Evolutionary conservation across 805 yeast species (phyloP).

Genomic region (Limtongia smithiae): DNA sequence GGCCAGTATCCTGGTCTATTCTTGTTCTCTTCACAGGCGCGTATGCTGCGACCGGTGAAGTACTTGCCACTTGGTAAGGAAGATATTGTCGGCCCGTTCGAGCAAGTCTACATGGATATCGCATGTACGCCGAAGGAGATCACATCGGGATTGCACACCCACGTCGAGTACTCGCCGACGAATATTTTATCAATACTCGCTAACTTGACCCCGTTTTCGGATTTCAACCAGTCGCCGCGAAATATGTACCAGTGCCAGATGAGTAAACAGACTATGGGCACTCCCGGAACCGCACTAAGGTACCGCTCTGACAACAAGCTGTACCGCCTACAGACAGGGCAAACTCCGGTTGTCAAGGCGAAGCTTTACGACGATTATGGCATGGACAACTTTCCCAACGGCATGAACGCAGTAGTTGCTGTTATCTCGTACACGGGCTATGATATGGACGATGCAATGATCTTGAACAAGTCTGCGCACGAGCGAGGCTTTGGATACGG

Average conservation of each 20-base stretch:
- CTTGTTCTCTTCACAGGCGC: conserved; percentile 84
- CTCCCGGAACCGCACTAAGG: conserved; percentile 92
- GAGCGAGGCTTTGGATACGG: conserved; percentile 98
- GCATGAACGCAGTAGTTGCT: conserved; percentile 97
- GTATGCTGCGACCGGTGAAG: conserved; percentile 95
- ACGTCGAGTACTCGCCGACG: conserved; percentile 93
- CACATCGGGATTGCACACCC: conserved; percentile 73
- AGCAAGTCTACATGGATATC: conserved; percentile 93
- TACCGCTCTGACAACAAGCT: conserved; percentile 94
- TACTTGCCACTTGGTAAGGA: conserved; percentile 78
- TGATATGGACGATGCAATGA: conserved; percentile 99
- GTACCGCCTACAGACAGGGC: conserved; percentile 90
- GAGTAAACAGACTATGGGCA: conserved; percentile 99
- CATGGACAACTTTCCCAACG: conserved; percentile 97
- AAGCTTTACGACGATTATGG: conserved; percentile 92
- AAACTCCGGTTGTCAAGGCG: conserved; percentile 95
- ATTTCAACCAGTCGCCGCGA: conserved; percentile 98
- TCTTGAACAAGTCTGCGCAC: conserved; percentile 92
- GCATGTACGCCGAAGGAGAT: conserved; percentile 95
- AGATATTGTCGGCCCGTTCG: conserved; percentile 95
- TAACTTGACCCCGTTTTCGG: conserved; percentile 95
- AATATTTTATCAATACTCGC: conserved; percentile 92
- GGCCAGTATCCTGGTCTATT: conserved; percentile 98
- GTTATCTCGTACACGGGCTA: conserved; percentile 98
- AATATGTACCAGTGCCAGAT: conserved; percentile 99